Evolutionary conservation across 805 yeast species (phyloP), one percentile per base, ranked within the genome.

Genomic region (Candida endomychidarum): DNA sequence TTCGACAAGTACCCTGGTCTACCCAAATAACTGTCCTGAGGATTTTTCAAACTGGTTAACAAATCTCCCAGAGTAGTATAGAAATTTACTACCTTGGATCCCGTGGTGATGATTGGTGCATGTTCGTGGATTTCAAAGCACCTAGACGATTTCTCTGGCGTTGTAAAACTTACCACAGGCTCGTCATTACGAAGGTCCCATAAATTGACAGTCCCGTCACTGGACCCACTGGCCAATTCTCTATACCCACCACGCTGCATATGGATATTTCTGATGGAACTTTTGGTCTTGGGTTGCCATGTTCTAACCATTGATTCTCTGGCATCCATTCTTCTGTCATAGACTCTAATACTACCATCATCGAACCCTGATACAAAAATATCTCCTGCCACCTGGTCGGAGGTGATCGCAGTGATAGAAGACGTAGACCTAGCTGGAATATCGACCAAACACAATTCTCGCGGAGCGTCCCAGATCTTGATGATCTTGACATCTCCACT

Each of bases 161-260:
- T 84, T 16, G 65, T 67, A 64, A 82, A 87, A 1, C 80, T 65
- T 5, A 75, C 65, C 2, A 91, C 86, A 0, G 96, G 91, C 8
- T 78, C 78, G 39, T 78, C 75, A 25, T 70, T 58, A 44, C 99
- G 71, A 21, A 93, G 83, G 62, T 93, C 99, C 98, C 98, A 93
- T 18, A 93, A 58, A 41, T 83, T 85, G 3, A 93, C 84, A 32
- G 72, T 68, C 2, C 99, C 97, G 54, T 86, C 93, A 0, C 85
- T 66, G 7, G 84, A 74, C 0, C 95, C 98, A 47, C 91, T 81
- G 2, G 84, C 83, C 33, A 93, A 72, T 57, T 93, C 99, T 41
- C 99, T 73, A 52, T 80, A 79, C 0, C 99, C 99, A 26, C 99
- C 99, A 52, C 99, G 74, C 67, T 93, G 99, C 95, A 93, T 84